Evolutionary conservation across 2,329 filamentous ascomycete species (phyloP).

Genomic region (Geosmithia morbida): DNA sequence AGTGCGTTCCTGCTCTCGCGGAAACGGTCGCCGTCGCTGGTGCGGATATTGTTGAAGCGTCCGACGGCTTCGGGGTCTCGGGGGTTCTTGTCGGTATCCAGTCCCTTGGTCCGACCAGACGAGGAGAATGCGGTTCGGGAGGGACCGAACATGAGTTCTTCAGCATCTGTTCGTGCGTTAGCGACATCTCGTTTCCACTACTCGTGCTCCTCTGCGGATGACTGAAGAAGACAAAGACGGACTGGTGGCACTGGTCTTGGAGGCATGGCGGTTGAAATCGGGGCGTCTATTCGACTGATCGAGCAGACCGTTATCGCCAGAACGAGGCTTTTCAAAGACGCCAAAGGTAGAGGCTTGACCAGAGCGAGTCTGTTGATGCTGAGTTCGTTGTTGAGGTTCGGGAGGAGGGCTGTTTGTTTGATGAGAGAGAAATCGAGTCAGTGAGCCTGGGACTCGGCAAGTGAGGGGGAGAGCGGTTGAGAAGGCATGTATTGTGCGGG

Average conservation of each 20-base stretch:
- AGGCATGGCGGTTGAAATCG: constrained; percentile 35
- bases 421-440: constrained; percentile 4
- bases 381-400: not conserved
- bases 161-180: constrained; percentile 34
- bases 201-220: too few relatives aligned
- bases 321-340: constrained; percentile 21
- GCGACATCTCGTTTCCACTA: too few relatives aligned
- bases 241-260: constrained; percentile 44
- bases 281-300: constrained; percentile 37
- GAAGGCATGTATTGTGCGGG: not conserved
- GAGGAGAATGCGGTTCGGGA: constrained; percentile 75
- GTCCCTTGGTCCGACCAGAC: constrained; percentile 47
- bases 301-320: constrained; percentile 27
- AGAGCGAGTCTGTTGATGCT: constrained; percentile 28
- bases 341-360: constrained; percentile 23
- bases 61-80: constrained; percentile 39
- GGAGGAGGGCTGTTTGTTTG: not conserved
- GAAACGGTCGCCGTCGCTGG: constrained; percentile 35
- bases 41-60: constrained; percentile 43
- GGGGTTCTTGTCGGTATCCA: constrained; percentile 36
- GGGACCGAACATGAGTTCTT: constrained; percentile 76
- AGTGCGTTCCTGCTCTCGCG: constrained; percentile 28
- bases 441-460: constrained; percentile 7
- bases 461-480: not conserved
- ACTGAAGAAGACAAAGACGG: constrained; percentile 17